phyloP scores from a whole-genome alignment of 768 basidiomycete genomes.

The Mycena haematopus region DNA sequence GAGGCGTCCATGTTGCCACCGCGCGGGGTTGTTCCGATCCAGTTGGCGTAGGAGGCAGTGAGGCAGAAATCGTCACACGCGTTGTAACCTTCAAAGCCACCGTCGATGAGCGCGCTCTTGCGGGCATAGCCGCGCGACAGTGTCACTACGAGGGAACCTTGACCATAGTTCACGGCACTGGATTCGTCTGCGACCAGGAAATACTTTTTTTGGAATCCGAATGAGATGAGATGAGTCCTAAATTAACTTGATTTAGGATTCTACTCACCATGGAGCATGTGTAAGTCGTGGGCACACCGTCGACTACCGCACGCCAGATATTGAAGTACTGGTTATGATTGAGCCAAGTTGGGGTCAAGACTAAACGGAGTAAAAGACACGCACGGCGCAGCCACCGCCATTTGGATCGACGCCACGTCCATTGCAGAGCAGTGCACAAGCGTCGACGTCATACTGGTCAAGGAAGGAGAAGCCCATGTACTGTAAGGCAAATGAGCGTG shows the following conservation, averaged over 20 bases:
- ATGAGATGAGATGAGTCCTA: neutral
- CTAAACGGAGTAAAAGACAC: too few species aligned
- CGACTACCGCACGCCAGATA: constrained; percentile 56
- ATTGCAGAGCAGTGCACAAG: constrained; percentile 53
- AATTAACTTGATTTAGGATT: neutral
- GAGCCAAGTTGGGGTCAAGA: too few species aligned
- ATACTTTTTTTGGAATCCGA: too few species aligned
- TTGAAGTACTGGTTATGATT: constrained; percentile 46
- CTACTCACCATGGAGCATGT: constrained; percentile 53
- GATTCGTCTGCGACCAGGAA: constrained; percentile 48
- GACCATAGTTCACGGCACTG: constrained; percentile 53
- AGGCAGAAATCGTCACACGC: constrained; percentile 49
- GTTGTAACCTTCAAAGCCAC: constrained; percentile 50
- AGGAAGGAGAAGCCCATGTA: constrained; percentile 60
- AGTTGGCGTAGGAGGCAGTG: constrained; percentile 41
- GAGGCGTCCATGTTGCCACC: constrained; percentile 51
- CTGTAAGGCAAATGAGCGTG: constrained; percentile 32
- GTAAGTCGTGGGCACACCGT: constrained; percentile 52
- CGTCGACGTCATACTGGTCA: constrained; percentile 52
- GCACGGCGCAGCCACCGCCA: constrained; percentile 49
- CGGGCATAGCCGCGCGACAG: constrained; percentile 54
- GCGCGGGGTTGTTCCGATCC: constrained; percentile 44
- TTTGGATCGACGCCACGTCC: constrained; percentile 45
- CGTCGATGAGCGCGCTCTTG: constrained; percentile 45
- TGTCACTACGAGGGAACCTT: constrained; percentile 51